These are phyloP conservation scores for Claviceps lovelessii DNA, from an alignment of 2,329 filamentous ascomycete genomes.

Conservation along the genomic window DNA sequence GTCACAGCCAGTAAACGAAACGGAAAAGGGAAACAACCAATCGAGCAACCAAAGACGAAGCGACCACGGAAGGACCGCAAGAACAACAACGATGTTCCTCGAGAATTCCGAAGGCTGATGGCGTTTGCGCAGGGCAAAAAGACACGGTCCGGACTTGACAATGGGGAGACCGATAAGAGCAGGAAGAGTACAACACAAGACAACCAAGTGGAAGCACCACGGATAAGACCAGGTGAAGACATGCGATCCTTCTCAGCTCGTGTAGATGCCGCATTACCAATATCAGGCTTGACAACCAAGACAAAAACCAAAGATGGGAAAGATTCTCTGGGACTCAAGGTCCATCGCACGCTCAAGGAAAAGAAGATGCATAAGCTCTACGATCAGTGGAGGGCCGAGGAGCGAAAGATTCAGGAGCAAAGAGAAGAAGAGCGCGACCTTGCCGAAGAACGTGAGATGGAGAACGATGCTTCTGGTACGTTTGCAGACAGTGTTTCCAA, in stretches of 20 bases:
- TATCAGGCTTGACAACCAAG: constrained; percentile 55
- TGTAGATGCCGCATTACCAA: constrained; percentile 71
- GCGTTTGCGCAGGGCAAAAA: constrained; percentile 50
- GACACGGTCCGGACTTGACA: constrained; percentile 51
- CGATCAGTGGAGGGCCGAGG: constrained; percentile 60
- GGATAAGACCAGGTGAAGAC: constrained; percentile 70
- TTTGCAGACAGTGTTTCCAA: constrained; percentile 20
- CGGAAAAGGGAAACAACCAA: constrained; percentile 14
- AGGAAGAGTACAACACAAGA: constrained; percentile 8
- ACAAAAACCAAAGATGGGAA: constrained; percentile 41
- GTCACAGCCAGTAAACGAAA: constrained; percentile 21
- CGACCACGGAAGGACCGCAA: constrained; percentile 30
- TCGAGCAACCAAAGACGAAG: constrained; percentile 28
- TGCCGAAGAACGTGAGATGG: constrained; percentile 48
- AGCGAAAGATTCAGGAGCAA: constrained; percentile 46
- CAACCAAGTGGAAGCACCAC: constrained; percentile 32
- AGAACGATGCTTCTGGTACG: constrained; percentile 39
- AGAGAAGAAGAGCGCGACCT: constrained; percentile 52
- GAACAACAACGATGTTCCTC: constrained; percentile 64
- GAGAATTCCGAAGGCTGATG: constrained; percentile 78
- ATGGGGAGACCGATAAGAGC: constrained; percentile 34
- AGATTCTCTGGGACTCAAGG: constrained; percentile 50
- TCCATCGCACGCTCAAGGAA: constrained; percentile 67
- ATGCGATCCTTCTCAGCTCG: constrained; percentile 68
- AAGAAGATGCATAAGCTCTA: constrained; percentile 69